Base-by-base conservation (phyloP, 257 asterid species). In the Vinca minor region DNA sequence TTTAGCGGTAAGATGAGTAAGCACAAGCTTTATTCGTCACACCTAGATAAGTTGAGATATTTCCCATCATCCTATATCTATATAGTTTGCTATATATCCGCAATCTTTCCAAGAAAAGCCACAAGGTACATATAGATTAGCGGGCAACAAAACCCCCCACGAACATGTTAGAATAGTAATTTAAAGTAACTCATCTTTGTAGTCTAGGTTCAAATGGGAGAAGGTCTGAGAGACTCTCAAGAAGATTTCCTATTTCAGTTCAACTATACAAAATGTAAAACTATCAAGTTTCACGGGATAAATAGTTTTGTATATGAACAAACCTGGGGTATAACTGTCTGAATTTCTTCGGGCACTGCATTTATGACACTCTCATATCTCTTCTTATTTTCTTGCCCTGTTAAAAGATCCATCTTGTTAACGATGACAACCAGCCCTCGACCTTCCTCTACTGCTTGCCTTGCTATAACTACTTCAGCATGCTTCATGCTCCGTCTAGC, bases 371-470 rank as follows among this genome's bases (percentile, higher is more conserved):
- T 77, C 71, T 87, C 85, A 62, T 83, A 83, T 32, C 45, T 69
- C 77, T 81, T 85, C 47, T 72, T 67, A 66, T 78, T 82, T 62
- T 74, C 84, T 63, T 79, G 78, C 74, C 89, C 90, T 65, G 45
- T 81, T 62, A 89, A 76, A 69, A 89, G 89, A 73, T 92, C 98
- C 86, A 89, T 87, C 82, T 92, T 92, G 82, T 92, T 89, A 63
- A 92, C 95, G 57, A 87, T 85, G 49, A 92, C 82, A 36, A 92
- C 96, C 80, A 92, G 75, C 60, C 96, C 87, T 25, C 96, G 81
- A 62, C 96, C 98, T 87, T 92, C 98, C 67, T 87, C 96, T 50
- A 92, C 85, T 5, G 98, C 91, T 70, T 89, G 95, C 77, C 98
- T 78, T 44, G 98, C 96, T 75, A 92, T 89, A 58, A 82, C 96